Percentiles rank a stretch among this genome's conserved stretches.
These are phyloP conservation scores for Phylloporus sp. DNA, from an alignment of 768 basidiomycete species.

Conservation along the genomic window DNA sequence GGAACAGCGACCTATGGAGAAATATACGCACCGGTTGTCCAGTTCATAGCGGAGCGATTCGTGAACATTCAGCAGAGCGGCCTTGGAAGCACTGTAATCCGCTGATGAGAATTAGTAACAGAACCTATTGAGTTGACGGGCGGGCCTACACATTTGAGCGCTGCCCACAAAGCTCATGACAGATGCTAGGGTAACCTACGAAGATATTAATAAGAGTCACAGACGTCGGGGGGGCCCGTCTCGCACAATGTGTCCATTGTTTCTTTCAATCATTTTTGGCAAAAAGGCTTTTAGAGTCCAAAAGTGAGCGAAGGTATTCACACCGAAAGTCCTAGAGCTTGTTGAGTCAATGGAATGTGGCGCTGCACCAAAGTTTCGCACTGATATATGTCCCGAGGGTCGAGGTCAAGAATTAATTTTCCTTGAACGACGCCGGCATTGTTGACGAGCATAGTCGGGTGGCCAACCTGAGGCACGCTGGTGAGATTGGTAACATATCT, in stretches of 20 bases:
- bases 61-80: constrained; percentile 75
- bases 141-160: constrained; percentile 67
- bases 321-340: constrained; percentile 69
- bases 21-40: constrained; percentile 55
- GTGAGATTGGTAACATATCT: neutral
- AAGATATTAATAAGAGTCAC: constrained; percentile 12
- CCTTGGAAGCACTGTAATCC: constrained; percentile 92
- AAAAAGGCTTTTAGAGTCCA: constrained; percentile 93
- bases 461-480: constrained; percentile 55
- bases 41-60: constrained; percentile 87
- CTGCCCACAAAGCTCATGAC: constrained; percentile 65
- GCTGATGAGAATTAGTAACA: constrained; percentile 38
- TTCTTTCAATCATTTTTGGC: constrained; percentile 74
- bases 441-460: constrained; percentile 87
- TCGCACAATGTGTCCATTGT: constrained; percentile 80
- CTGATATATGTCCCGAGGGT: constrained; percentile 75
- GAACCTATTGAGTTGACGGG: neutral
- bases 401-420: constrained; percentile 76
- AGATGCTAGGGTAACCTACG: constrained; percentile 73
- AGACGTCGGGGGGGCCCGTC: neutral
- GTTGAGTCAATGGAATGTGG: neutral
- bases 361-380: constrained; percentile 53
- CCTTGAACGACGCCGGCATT: constrained; percentile 95
- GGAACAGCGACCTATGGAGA: neutral
- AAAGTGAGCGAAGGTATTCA: constrained; percentile 86